Conservation (phyloP, 768 basidiomycete genomes). For the Lactifluus volemus region DNA sequence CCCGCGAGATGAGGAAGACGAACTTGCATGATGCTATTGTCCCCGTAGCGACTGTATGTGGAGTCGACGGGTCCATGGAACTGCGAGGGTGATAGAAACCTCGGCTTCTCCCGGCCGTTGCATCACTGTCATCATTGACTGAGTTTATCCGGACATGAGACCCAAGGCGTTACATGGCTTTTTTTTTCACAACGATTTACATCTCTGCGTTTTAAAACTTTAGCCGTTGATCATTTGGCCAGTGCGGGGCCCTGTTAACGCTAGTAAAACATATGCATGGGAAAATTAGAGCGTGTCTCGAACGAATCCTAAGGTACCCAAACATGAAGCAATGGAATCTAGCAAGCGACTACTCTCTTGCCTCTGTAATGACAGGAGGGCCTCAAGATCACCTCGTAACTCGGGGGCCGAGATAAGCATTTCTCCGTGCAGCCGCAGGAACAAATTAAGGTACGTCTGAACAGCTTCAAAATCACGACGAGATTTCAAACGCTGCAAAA, state of each 20-base stretch:
- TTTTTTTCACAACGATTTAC: no score
- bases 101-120: slow-evolving; percentile 6
- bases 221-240: no score
- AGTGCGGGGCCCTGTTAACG: no score
- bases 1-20: slow-evolving; percentile 35
- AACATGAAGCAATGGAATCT: slow-evolving; percentile 61
- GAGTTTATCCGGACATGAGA: no score
- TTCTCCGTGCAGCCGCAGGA: slow-evolving; percentile 80
- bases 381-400: slow-evolving; percentile 46
- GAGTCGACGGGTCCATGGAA: slow-evolving; percentile 26
- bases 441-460: slow-evolving; percentile 78
- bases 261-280: not conserved
- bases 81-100: not conserved
- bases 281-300: slow-evolving; percentile 46
- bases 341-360: slow-evolving; percentile 72
- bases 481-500: slow-evolving; percentile 62
- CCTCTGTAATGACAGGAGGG: slow-evolving; percentile 54
- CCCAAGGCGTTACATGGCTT: no score
- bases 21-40: slow-evolving; percentile 73
- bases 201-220: no score
- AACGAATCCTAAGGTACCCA: slow-evolving; percentile 72
- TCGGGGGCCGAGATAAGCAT: slow-evolving; percentile 64
- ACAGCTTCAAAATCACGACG: slow-evolving; percentile 94
- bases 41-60: slow-evolving; percentile 44
- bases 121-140: no score